Evolutionary conservation across 2,329 filamentous ascomycete species (phyloP), one percentile per base, ranked within the genome.

Genomic region (Fusarium camptoceras): DNA sequence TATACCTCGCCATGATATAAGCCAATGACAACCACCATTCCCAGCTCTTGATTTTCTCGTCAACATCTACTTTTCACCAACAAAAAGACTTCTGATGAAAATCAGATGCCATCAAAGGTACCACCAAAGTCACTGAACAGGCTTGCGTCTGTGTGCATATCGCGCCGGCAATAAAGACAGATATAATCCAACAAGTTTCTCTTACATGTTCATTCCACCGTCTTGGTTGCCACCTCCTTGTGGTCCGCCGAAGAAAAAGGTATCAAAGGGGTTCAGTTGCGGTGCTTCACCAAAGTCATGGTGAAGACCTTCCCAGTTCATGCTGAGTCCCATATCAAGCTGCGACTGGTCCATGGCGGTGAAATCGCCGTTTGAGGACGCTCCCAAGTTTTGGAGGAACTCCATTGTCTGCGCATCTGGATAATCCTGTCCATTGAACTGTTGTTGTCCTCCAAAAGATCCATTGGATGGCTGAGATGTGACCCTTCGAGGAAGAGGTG

Each of bases 161-260:
- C 63, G 48, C 68, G 71, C 71, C 61, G 55, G 64, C 59, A 66
- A 49, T 48, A 64, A 66, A 63, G 55, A 60, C 20, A 64, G n/a
- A 55, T 59, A 54, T 11, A 61, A n/a, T 47, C 28, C 46, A 59
- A 51, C 47, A 60, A 39, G 31, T 22, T 47, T 42, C 54, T 55
- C 43, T 67, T 58, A 76, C 71, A 76, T 74, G 15, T 77, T 77
- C 30, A 73, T 74, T 8, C 77, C 76, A 18, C 68, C 66, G 1
- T 68, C 66, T 43, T 73, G 71, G 50, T 66, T 71, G 5, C 66
- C 57, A 22, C 70, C 70, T 11, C 73, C 74, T 55, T 78, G 77
- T 69, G 85, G 85, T 1, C 85, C 86, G 2, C 90, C 89, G 76
- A 92, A 92, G 81, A 92, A 92, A 76, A 93, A 93, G 0, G 89